Conservation (phyloP, 495 filamentous ascomycete genomes). For the Cercophora sp. region DNA sequence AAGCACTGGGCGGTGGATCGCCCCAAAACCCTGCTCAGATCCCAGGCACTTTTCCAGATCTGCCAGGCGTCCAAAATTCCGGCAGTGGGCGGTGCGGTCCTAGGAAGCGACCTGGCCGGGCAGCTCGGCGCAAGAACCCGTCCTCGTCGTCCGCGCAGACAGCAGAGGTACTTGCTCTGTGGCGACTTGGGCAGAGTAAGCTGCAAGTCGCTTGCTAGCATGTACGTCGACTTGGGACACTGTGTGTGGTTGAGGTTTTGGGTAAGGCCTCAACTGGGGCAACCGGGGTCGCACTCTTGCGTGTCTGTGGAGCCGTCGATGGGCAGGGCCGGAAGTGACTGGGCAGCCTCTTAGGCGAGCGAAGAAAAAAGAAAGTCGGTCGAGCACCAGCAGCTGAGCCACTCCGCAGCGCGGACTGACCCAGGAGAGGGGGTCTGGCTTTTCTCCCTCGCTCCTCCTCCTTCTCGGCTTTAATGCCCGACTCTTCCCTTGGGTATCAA, state of each 20-base stretch:
- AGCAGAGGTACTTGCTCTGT: slow-evolving; percentile 10
- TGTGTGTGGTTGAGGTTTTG: slow-evolving; percentile 25
- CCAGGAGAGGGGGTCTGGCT: slow-evolving; percentile 16
- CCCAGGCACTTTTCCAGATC: slow-evolving; percentile 14
- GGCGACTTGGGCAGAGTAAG: slow-evolving; percentile 19
- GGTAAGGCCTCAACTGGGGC: slow-evolving; percentile 31
- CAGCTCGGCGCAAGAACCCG: not conserved
- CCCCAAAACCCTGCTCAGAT: slow-evolving; percentile 19
- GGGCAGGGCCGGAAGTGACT: slow-evolving; percentile 8
- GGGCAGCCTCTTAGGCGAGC: slow-evolving; percentile 10
- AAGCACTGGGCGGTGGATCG: slow-evolving; percentile 18
- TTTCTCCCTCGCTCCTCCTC: slow-evolving; percentile 7
- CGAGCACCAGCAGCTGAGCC: slow-evolving; percentile 8
- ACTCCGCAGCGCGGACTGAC: slow-evolving; percentile 13
- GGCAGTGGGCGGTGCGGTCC: not conserved
- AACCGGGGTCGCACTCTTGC: slow-evolving; percentile 19
- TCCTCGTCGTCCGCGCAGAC: not conserved
- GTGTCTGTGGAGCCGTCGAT: slow-evolving; percentile 19
- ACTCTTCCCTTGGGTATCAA: slow-evolving; percentile 34
- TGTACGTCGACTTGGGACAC: slow-evolving; percentile 23
- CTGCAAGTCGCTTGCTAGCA: slow-evolving; percentile 22
- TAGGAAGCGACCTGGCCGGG: not conserved
- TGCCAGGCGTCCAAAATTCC: slow-evolving; percentile 8
- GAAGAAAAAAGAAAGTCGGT: slow-evolving; percentile 11
- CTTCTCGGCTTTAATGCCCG: slow-evolving; percentile 29